A percentile compares a stretch with the other conserved stretches of the same genome.
phyloP scores from a whole-genome alignment of 495 filamentous ascomycete genomes.

The Hypoxylon perforatum region DNA sequence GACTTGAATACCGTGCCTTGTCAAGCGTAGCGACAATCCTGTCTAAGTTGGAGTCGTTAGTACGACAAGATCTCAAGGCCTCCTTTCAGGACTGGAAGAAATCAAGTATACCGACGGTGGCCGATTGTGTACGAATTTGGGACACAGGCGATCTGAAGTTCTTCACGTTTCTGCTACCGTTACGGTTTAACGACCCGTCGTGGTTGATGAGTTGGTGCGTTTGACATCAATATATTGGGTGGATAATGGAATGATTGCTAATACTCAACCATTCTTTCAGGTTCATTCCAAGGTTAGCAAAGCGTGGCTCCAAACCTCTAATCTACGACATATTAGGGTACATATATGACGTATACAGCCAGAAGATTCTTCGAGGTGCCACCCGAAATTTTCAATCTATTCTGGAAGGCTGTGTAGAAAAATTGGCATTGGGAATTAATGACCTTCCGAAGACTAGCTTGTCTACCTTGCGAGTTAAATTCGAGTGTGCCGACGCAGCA shows the following conservation, averaged over 20 bases:
- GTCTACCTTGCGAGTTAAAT: neutral
- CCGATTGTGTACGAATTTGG: neutral
- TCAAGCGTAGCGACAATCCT: neutral
- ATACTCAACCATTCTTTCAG: slow-evolving; percentile 15
- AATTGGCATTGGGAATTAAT: slow-evolving; percentile 2
- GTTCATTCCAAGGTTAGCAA: slow-evolving; percentile 1
- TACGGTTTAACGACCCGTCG: neutral
- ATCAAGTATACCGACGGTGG: neutral
- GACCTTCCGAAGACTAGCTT: neutral
- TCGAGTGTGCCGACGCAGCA: neutral
- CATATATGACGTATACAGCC: slow-evolving; percentile 3
- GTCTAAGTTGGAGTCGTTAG: neutral
- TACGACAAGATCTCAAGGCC: slow-evolving; percentile 1
- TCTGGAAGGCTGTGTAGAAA: slow-evolving; percentile 4
- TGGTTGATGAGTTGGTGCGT: slow-evolving; percentile 19
- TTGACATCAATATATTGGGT: neutral
- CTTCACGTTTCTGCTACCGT: neutral
- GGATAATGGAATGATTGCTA: slow-evolving; percentile 4
- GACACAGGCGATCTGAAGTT: slow-evolving; percentile 7
- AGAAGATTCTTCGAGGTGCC: neutral
- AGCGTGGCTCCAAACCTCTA: neutral
- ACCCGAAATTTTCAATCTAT: slow-evolving; percentile 5
- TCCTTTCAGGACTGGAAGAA: slow-evolving; percentile 17
- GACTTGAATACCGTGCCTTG: neutral
- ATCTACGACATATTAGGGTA: slow-evolving; percentile 9